Evolutionary conservation across 192 early-diverging fungal genomes (phyloP), one percentile per base, ranked within the genome.

Genomic region (Coemansia sp.): DNA sequence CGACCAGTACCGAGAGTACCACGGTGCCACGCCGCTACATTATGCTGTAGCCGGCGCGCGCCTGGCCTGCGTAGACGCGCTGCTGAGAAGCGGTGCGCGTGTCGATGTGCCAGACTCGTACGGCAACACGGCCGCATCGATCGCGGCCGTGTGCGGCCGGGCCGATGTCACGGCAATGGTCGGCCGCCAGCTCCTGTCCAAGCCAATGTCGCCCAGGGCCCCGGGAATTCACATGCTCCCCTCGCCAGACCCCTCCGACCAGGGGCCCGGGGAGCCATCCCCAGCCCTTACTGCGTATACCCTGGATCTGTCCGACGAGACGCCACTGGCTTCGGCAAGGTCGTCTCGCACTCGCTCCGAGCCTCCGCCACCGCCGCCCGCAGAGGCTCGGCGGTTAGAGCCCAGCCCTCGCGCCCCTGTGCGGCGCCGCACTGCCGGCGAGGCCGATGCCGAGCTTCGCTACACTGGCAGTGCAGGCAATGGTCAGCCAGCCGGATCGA

Each of bases 21-120:
- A 41, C 27, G 80, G 83, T 9, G 85, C 87, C 14, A 89, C 91
- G 1, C 80, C 89, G 20, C 60, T 94, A 45, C 91, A 94, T 51
- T 83, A 86, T 66, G 89, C 89, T 4, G 82, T 84, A 27, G 89
- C 89, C 12, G 85, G 84, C 42, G 83, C 85, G 0, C 85, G 81
- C 49, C 48, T 70, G 1, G 65, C 71, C 8, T 78, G 83, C 33
- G 75, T 83, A 0, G 77, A 83, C 22, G 51, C 78, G 13, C 66
- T 91, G 19, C 55, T 94, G 25, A 51, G 66, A 27, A 65, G 78
- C 31, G 80, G 83, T 19, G 87, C 85, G 7, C 61, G 53, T 4
- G 46, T 71, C 13, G 77, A 87, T n/a, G 38, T 81, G 9, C 67
- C 60, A 36, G 85, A 87, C 45, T 66, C 58, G 21, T 73, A 57